These are phyloP conservation scores for Geranium incanum DNA, from an alignment of 441 rosid species.

Conservation along the genomic window DNA sequence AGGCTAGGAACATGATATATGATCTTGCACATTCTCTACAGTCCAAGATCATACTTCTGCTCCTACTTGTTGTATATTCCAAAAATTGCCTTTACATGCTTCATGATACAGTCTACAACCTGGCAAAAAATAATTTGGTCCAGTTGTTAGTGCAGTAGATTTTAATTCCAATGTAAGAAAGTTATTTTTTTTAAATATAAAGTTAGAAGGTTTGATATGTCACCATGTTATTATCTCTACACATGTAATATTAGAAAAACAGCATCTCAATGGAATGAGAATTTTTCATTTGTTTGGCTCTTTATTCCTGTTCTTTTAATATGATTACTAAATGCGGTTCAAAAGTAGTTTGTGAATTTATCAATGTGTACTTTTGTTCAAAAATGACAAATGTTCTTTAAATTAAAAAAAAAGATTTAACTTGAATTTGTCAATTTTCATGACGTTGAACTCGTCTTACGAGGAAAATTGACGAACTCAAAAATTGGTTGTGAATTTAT, in stretches of 20 bases:
- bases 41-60: not conserved
- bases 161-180: too few relatives aligned
- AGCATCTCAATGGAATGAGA: not conserved
- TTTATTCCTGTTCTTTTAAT: not conserved
- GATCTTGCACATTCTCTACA: not conserved
- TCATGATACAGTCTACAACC: not conserved
- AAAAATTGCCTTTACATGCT: not conserved
- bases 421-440: too few relatives aligned
- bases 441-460: too few relatives aligned
- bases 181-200: too few relatives aligned
- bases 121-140: not conserved
- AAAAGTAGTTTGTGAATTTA: too few relatives aligned
- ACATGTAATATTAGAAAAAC: not conserved
- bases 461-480: too few relatives aligned
- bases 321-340: too few relatives aligned
- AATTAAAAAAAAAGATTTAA: too few relatives aligned
- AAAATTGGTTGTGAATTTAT: too few relatives aligned
- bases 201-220: not conserved
- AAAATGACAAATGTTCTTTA: too few relatives aligned
- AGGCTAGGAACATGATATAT: constrained; percentile 54
- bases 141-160: not conserved
- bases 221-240: not conserved
- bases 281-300: not conserved
- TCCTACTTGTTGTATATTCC: not conserved
- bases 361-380: too few relatives aligned